Evolutionary conservation across 257 asterid genomes (phyloP), one percentile per base, ranked within the genome.

Genomic region (Gentiana dahurica): DNA sequence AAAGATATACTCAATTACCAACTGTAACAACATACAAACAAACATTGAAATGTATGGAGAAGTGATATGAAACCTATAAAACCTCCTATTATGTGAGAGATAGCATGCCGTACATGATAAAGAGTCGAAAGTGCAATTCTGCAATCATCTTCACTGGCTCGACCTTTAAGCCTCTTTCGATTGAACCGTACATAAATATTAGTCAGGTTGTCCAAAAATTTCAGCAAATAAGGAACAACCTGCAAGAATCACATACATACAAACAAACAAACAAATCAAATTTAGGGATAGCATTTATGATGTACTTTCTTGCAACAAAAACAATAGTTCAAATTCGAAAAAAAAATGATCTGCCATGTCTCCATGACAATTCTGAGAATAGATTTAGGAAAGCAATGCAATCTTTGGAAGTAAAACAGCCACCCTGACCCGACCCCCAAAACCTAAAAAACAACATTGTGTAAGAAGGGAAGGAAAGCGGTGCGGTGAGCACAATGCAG

Each of bases 151-250:
- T 88, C 99, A 39, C 89, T 95, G 6, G 95, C 81, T 12, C 99
- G 95, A 7, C 99, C 95, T 68, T 92, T 92, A 61, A 92, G 77
- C 59, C 97, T 92, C 86, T 80, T 92, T 15, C 99, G 81, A 60
- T 85, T 92, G 80, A 92, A 88, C 35, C 99, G 84, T 58, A 92
- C 99, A 47, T 83, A 92, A 7, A 92, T 85, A 73, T 92, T 92
- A 34, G 99, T 92, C 77, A 92, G 65, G 67, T 79, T 84, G 78
- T 92, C 95, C 64, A 92, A 74, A 72, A 92, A 92, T 80, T 79
- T 86, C 58, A 92, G 69, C 64, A 92, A 94, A 74, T 80, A 77
- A 35, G 99, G 97, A 60, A 92, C 95, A 70, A 92, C 81, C 78
- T 76, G 54, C 55, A 66, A 61, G 43, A 35, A 8, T 24, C 6